phyloP scores from a whole-genome alignment of 768 basidiomycete species.

The Rhodotorula diobovata region DNA sequence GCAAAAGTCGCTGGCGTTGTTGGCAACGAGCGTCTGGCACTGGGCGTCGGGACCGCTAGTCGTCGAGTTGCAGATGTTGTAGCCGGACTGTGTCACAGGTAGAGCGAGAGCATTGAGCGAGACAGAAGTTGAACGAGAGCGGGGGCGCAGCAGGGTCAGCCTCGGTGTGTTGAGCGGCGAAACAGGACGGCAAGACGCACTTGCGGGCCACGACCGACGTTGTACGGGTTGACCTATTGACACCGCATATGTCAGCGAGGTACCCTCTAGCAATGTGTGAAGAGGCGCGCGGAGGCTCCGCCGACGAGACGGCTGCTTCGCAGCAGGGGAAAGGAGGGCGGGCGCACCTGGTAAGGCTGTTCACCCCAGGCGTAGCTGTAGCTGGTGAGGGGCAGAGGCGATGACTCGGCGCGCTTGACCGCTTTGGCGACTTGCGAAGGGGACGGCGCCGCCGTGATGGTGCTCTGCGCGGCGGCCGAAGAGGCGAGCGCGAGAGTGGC shows the following conservation, averaged over 20 bases:
- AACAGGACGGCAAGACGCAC: neutral
- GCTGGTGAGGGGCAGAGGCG: constrained; percentile 18
- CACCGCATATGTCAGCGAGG: neutral
- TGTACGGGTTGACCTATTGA: neutral
- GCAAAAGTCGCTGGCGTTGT: constrained; percentile 39
- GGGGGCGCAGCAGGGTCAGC: neutral
- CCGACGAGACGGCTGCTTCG: neutral
- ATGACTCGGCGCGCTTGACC: constrained; percentile 1
- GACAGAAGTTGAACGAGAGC: neutral
- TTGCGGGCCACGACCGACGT: constrained; percentile 21
- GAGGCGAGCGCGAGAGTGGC: neutral
- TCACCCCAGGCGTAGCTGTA: constrained; percentile 28
- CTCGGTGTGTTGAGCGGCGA: neutral
- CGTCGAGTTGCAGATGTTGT: constrained; percentile 26
- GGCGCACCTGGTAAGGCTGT: constrained; percentile 34
- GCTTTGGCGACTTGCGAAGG: constrained; percentile 6
- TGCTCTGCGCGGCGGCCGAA: neutral
- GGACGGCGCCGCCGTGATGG: constrained; percentile 21
- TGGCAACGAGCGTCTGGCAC: constrained; percentile 39
- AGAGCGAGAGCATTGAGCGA: neutral
- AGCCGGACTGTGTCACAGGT: neutral
- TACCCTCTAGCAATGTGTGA: neutral
- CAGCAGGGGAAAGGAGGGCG: neutral
- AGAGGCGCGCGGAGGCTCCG: neutral
- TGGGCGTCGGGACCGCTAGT: constrained; percentile 8